Percentiles rank a stretch among this genome's conserved stretches.
Evolutionary conservation across 345 rosid species (phyloP).

Genomic region (Hibiscus syriacus): DNA sequence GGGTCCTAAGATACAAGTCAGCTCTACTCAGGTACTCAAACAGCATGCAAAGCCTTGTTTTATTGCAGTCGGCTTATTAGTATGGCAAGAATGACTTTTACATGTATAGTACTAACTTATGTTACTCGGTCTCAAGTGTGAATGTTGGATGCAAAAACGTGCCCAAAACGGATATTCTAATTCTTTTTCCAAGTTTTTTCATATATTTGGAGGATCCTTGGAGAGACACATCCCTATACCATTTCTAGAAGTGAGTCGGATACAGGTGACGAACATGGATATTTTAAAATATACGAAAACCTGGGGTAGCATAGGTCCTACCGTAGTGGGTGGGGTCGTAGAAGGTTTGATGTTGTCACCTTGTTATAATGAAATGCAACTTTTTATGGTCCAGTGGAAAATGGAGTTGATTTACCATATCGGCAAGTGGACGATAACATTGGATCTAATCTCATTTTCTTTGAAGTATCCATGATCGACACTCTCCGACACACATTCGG

Average conservation of each 20-base stretch:
- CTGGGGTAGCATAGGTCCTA: neutral
- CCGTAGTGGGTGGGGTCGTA: neutral
- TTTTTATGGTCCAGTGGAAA: neutral
- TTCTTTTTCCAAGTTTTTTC: neutral
- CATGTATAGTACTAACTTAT: neutral
- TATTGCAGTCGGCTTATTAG: neutral
- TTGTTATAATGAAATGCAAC: neutral
- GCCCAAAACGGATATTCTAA: neutral
- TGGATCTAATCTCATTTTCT: neutral
- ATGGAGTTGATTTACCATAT: neutral
- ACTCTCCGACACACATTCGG: too few species aligned
- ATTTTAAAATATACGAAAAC: neutral
- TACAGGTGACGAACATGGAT: neutral
- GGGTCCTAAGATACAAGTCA: slow-evolving; percentile 50
- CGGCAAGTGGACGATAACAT: neutral
- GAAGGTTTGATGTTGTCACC: neutral
- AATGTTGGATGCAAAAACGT: neutral
- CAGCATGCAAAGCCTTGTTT: neutral
- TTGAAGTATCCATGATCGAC: too few species aligned
- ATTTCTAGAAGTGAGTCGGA: neutral
- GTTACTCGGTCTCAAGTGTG: neutral
- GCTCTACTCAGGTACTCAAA: slow-evolving; percentile 41
- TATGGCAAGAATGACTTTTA: neutral
- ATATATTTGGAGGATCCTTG: neutral
- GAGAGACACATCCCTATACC: neutral